phyloP scores from a whole-genome alignment of 257 asterid species.

The Knoxia roxburghii region DNA sequence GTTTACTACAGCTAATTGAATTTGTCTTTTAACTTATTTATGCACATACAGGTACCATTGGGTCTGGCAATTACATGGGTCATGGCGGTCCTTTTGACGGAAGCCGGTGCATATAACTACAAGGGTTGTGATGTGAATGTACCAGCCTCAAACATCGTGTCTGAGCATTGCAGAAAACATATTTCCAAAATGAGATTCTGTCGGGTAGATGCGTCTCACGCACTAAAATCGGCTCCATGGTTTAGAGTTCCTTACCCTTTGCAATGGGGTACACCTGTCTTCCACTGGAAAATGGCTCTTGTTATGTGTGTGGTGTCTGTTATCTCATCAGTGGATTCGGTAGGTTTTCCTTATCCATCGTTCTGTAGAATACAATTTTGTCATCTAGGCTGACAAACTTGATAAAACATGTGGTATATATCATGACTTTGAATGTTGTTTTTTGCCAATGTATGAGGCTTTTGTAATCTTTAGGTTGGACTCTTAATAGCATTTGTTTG shows the following conservation, averaged over 20 bases:
- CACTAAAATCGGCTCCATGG: constrained; percentile 81
- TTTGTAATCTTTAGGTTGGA: neutral
- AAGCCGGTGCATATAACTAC: constrained; percentile 70
- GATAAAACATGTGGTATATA: neutral
- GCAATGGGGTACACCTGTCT: constrained; percentile 95
- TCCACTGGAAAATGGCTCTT: constrained; percentile 90
- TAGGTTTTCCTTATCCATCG: constrained; percentile 36
- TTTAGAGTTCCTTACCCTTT: constrained; percentile 93
- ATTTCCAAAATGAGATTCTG: constrained; percentile 75
- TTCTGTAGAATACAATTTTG: neutral
- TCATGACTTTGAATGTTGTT: neutral
- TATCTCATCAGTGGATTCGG: constrained; percentile 91
- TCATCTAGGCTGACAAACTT: neutral
- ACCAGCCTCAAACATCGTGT: constrained; percentile 72
- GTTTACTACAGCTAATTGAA: neutral
- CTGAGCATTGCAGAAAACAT: constrained; percentile 84
- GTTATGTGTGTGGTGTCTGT: constrained; percentile 94
- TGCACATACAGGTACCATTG: constrained; percentile 64
- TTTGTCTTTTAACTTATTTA: neutral
- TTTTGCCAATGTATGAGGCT: neutral
- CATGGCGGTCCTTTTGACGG: constrained; percentile 71
- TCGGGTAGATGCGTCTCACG: constrained; percentile 82
- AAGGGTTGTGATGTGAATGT: constrained; percentile 82
- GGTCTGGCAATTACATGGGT: constrained; percentile 84
- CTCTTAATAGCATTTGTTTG: constrained; percentile 5